Base-by-base conservation (phyloP, 1,284 basidiomycete genomes). In the Pulchroboletus neoregius region DNA sequence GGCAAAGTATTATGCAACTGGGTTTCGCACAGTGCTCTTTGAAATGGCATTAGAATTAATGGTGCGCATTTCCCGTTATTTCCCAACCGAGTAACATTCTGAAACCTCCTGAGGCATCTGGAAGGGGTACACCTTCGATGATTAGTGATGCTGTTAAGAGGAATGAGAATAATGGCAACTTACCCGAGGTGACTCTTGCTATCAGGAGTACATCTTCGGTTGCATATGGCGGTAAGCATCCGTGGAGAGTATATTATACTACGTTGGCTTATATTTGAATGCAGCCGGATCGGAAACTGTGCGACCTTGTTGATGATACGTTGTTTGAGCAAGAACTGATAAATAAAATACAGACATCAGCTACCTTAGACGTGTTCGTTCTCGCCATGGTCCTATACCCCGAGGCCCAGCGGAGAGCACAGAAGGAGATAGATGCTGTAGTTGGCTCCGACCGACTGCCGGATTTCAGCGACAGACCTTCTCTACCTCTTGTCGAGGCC, bases 351-450 rank as follows among this genome's bases (percentile, higher is more conserved):
- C 38, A 78, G 76, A 77, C 73, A 6, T 66, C 72, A 1, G 70
- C 70, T 6, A 68, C 68, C 4, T 55, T 75, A 15, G 62, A 68
- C 0, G 70, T 74, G 0, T 78, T 79, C 51, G 50, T 79, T 16
- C 66, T 77, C 27, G 68, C 75, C 6, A 77, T 80, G 74, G 69
- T 76, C 5, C 55, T 76, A n/a, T 57, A 76, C 48, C 78, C 75
- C 0, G 63, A 67, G 4, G 63, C 69, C 2, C 76, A 77, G 50
- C 48, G 37, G 12, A 66, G 60, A 26, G 73, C 72, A 6, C 76
- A 73, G 49, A 52, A 50, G 23, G 78, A 80, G 54, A 64, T 80
- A 38, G 69, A 74, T 46, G 50, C 53, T 22, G 60, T 73, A 22
- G 58, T 71, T 20, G 71, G 71, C 7, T 41, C 43, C n/a, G 62